phyloP scores from a whole-genome alignment of 2,329 filamentous ascomycete species.

The Graphilbum fragrans region DNA sequence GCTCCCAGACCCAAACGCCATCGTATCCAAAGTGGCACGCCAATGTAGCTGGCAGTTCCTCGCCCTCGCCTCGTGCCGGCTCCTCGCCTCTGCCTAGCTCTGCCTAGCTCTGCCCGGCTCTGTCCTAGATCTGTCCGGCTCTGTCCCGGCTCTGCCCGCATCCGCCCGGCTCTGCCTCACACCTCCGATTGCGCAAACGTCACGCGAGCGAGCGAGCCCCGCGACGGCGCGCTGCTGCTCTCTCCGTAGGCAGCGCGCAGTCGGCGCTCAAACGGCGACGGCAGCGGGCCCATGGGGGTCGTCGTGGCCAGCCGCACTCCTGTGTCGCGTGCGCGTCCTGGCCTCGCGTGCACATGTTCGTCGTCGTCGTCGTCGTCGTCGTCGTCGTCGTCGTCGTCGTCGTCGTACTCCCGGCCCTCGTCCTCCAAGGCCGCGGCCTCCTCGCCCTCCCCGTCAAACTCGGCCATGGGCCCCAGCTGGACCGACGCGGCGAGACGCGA shows the following conservation, averaged over 20 bases:
- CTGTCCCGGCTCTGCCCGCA: too few species aligned
- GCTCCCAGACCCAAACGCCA: too few species aligned
- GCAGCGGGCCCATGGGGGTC: slow-evolving; percentile 12
- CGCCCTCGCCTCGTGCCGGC: too few species aligned
- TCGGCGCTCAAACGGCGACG: slow-evolving; percentile 11
- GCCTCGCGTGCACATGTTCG: slow-evolving; percentile 9
- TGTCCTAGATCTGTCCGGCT: too few species aligned
- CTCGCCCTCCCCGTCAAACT: slow-evolving; percentile 13
- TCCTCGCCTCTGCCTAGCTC: too few species aligned
- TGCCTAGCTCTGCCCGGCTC: too few species aligned
- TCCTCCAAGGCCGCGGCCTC: too few species aligned
- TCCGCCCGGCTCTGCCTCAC: too few species aligned
- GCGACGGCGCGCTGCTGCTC: neutral
- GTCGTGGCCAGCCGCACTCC: slow-evolving; percentile 7
- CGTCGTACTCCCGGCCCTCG: neutral
- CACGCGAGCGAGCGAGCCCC: slow-evolving; percentile 3
- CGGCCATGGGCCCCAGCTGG: slow-evolving; percentile 13
- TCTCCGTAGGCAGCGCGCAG: slow-evolving; percentile 11
- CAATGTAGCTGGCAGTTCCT: too few species aligned
- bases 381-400: neutral
- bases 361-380: slow-evolving; percentile 22
- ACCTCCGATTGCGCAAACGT: slow-evolving; percentile 9
- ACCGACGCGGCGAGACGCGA: slow-evolving; percentile 12
- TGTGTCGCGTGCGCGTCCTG: too few species aligned
- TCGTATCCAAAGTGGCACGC: too few species aligned